A percentile compares a stretch with the other conserved stretches of the same genome.
Evolutionary conservation across 1,284 basidiomycete genomes (phyloP).

Genomic region (Ceratobasidium sp.): DNA sequence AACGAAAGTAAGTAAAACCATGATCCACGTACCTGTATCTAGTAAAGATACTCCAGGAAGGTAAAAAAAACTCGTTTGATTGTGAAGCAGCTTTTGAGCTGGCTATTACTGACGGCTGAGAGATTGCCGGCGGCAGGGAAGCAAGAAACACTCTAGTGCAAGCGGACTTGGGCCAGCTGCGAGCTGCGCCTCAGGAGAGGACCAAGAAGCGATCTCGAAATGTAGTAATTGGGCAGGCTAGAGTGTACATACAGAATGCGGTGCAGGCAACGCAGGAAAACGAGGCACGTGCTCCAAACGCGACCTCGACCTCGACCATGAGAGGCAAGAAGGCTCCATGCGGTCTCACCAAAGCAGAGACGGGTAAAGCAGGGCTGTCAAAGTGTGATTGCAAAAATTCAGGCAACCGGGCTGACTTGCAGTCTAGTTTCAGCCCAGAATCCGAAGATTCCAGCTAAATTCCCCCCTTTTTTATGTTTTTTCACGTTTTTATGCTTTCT

Average conservation of each 20-base stretch:
- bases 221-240: neutral
- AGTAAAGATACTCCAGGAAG: too few species aligned
- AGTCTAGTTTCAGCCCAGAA: neutral
- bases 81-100: neutral
- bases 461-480: neutral
- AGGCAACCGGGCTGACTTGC: neutral
- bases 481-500: neutral
- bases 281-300: neutral
- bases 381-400: neutral
- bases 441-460: neutral
- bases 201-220: slow-evolving; percentile 1
- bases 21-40: too few species aligned
- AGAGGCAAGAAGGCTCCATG: neutral
- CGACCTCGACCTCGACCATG: too few species aligned
- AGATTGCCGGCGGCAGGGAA: neutral
- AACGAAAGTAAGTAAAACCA: too few species aligned
- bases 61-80: too few species aligned
- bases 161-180: slow-evolving; percentile 2
- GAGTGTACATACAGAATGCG: slow-evolving; percentile 8
- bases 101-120: neutral
- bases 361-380: neutral
- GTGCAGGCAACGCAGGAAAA: neutral
- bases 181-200: neutral
- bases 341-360: neutral
- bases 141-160: neutral